A percentile compares a stretch with the other conserved stretches of the same genome.
These are phyloP conservation scores for Daldinia grandis DNA, from an alignment of 495 filamentous ascomycete genomes.

Conservation along the genomic window DNA sequence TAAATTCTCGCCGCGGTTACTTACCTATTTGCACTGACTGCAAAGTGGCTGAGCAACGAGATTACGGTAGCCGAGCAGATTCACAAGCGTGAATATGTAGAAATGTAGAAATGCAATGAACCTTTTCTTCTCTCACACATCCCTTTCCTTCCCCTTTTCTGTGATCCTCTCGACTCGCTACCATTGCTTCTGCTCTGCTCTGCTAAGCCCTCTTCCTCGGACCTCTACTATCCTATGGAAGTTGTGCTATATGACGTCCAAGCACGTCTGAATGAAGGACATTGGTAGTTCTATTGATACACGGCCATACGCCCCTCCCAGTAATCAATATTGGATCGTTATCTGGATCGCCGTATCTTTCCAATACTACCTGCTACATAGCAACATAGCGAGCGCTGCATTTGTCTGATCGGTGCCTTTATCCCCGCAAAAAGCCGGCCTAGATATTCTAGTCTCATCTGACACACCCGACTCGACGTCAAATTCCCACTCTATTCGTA, in stretches of 20 bases:
- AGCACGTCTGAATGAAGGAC: constrained; percentile 38
- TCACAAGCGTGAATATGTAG: neutral
- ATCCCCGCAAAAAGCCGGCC: constrained; percentile 41
- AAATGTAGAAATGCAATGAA: neutral
- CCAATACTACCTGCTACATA: constrained; percentile 38
- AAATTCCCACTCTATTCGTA: constrained; percentile 32
- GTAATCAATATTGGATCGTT: constrained; percentile 33
- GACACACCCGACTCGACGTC: constrained; percentile 26
- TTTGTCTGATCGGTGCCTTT: constrained; percentile 25
- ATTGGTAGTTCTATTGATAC: constrained; percentile 27
- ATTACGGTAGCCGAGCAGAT: constrained; percentile 2
- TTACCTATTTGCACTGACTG: constrained; percentile 19
- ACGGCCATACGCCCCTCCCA: neutral
- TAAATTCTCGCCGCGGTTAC: constrained; percentile 12
- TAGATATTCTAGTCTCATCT: constrained; percentile 34
- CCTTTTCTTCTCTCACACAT: neutral
- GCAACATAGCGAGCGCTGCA: constrained; percentile 10
- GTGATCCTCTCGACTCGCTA: neutral
- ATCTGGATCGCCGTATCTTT: constrained; percentile 37
- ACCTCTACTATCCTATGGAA: neutral
- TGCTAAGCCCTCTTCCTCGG: neutral
- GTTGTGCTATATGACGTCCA: constrained; percentile 3
- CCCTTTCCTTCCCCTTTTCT: neutral
- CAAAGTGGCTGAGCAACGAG: constrained; percentile 33
- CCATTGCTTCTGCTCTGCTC: neutral